Base-by-base conservation (phyloP, 75 land plant species). In the Cupressus sempervirens region DNA sequence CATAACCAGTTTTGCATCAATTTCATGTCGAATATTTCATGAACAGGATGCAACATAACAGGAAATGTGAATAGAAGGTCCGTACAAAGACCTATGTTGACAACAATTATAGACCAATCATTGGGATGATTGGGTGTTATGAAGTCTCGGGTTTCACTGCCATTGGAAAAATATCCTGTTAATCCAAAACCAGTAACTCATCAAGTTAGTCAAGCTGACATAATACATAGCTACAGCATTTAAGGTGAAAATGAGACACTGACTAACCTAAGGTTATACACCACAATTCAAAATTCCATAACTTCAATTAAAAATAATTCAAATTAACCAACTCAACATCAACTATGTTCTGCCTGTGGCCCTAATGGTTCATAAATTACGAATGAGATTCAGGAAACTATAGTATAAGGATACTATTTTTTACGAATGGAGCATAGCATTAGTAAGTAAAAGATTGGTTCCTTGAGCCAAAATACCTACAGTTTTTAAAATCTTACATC, bases 11-110 rank as follows among this genome's bases (percentile, higher is more conserved):
- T 86, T 73, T 48, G 50, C 83, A 85, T 72, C 84, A 95, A 82
- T 52, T 85, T 95, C 32, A 26, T 84, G 87, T 95, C 97, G 0
- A 93, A 38, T 14, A 95, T 93, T 87, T 95, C 97, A 50, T 95
- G 87, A 32, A 95, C 86, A 11, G 97, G 97, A 76, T 93, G 92
- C 90, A 95, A 87, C 97, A 94, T 94, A 46, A 95, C 92, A 11
- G 97, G 97, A 50, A 94, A 93, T 38, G 97, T 91, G 82, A 95
- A 95, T 67, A 88, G 70, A 54, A 95, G 90, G 7, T 89, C 94
- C 38, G 91, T 76, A 86, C 94, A 93, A 48, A 95, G 88, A 0
- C 97, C 97, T 26, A 79, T 50, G 87, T 95, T 93, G 48, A 95
- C 96, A 13, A 86, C 90, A 18, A 87, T 48, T 30, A 94, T 83